Conservation (phyloP, 83 land plant genomes). For the Picea engelmannii region DNA sequence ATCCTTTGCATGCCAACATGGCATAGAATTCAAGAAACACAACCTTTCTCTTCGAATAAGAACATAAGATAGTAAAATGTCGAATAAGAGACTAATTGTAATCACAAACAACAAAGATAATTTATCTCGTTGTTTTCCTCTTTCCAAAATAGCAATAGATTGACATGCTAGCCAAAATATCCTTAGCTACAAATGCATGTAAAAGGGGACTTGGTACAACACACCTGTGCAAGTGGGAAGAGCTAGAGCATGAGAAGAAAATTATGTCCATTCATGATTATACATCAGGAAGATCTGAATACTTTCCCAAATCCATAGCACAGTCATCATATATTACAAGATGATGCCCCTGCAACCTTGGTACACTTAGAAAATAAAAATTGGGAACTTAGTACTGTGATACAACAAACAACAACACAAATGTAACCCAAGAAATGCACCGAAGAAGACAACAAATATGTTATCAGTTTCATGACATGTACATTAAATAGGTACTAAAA, state of each 20-base stretch:
- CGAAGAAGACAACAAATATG: neutral
- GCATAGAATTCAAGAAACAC: conserved; percentile 15
- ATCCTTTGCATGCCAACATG: conserved; percentile 5
- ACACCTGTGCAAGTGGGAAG: conserved; percentile 22
- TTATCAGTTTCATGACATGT: neutral
- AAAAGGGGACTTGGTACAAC: conserved; percentile 24
- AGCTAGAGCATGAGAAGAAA: neutral
- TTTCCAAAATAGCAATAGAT: conserved; percentile 8
- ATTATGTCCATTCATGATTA: conserved; percentile 8
- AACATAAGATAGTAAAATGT: neutral
- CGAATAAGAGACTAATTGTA: conserved; percentile 15
- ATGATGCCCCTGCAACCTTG: conserved; percentile 8
- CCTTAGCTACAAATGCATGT: conserved; percentile 24
- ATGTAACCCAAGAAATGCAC: conserved; percentile 3
- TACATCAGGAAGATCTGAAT: conserved; percentile 9
- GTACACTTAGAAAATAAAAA: conserved; percentile 1
- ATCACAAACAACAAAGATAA: conserved; percentile 4
- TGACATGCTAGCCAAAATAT: conserved; percentile 20
- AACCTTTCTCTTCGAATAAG: neutral
- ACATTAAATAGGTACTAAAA: too few relatives aligned
- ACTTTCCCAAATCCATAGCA: conserved; percentile 12
- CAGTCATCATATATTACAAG: neutral
- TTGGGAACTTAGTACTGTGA: conserved; percentile 6
- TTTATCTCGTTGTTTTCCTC: conserved; percentile 5
- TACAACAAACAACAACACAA: neutral